Evolutionary conservation across 2,329 filamentous ascomycete species (phyloP), one percentile per base, ranked within the genome.

Genomic region (Thelonectria olida): DNA sequence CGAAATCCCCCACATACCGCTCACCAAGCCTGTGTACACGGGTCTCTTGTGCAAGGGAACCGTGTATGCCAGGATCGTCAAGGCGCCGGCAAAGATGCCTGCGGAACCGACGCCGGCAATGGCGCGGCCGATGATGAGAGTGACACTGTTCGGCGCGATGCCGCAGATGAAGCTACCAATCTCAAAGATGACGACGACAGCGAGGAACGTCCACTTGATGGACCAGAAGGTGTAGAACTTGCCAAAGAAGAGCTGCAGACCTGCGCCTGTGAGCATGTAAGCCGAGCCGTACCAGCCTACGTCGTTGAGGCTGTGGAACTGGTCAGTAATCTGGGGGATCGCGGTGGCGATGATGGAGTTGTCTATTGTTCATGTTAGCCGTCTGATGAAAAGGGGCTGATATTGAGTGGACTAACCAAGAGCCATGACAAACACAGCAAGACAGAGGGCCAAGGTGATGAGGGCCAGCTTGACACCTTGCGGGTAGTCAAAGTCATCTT

Each of bases 271-370:
- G 27, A 82, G 75, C 63, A 81, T 72, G 63, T 81, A 80, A 39
- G 79, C 76, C 6, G 70, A 78, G 3, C 80, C 82, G 60, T 85
- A 84, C 82, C 83, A 85, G 47, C 80, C 81, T 10, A 85, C 78
- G 55, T 84, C 81, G 7, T 77, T 73, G 7, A 84, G 72, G 48
- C 79, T 77, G 22, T 79, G 72, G 69, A 81, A 80, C 13, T 78
- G 72, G 59, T 78, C 73, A 0, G 79, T 81, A 61, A 81, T 81
- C 27, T 74, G 75, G 4, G 80, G 79, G 54, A 82, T 80, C 3
- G 80, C 79, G 1, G 79, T 81, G 8, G 79, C 78, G 49, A 81
- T 79, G 58, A 81, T 80, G 17, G 75, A 75, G 55, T 76, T 76
- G 58, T 78, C 75, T 77, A 45, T 2, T 2, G 12, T 23, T 9